These are phyloP conservation scores for Pseudomassariella vexata DNA, from an alignment of 2,329 filamentous ascomycete species.

Conservation along the genomic window DNA sequence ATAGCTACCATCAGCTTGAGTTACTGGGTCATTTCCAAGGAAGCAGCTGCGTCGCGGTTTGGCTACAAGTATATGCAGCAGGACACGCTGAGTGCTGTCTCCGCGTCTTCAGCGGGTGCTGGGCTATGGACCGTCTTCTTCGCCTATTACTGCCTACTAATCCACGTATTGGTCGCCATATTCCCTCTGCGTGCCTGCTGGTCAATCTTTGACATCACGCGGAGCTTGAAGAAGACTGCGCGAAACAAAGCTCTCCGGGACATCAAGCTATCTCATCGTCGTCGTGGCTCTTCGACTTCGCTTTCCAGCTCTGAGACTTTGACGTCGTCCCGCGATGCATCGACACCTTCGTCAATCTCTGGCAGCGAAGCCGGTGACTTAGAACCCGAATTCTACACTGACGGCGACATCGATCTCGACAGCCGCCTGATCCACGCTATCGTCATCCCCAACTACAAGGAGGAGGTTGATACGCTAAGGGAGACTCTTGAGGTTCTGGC, in stretches of 20 bases:
- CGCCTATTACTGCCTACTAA: slow-evolving; percentile 58
- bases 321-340: slow-evolving; percentile 35
- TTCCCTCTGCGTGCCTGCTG: slow-evolving; percentile 60
- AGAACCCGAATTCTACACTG: slow-evolving; percentile 40
- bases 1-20: slow-evolving; percentile 40
- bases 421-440: slow-evolving; percentile 58
- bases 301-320: slow-evolving; percentile 52
- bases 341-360: slow-evolving; percentile 33
- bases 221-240: slow-evolving; percentile 38
- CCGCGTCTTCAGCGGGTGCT: slow-evolving; percentile 27
- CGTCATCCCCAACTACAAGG: slow-evolving; percentile 69
- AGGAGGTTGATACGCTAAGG: slow-evolving; percentile 61
- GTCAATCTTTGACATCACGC: slow-evolving; percentile 53
- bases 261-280: slow-evolving; percentile 39
- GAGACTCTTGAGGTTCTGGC: slow-evolving; percentile 66
- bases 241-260: slow-evolving; percentile 40
- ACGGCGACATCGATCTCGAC: slow-evolving; percentile 32
- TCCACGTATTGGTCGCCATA: slow-evolving; percentile 57
- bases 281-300: slow-evolving; percentile 48
- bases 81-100: not conserved
- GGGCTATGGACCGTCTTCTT: slow-evolving; percentile 50
- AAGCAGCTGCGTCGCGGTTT: slow-evolving; percentile 37
- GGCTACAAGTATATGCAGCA: slow-evolving; percentile 36
- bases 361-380: slow-evolving; percentile 47
- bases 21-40: slow-evolving; percentile 49